phyloP scores from a whole-genome alignment of 352 stramenopile genomes.

The Pythium phragmitis region DNA sequence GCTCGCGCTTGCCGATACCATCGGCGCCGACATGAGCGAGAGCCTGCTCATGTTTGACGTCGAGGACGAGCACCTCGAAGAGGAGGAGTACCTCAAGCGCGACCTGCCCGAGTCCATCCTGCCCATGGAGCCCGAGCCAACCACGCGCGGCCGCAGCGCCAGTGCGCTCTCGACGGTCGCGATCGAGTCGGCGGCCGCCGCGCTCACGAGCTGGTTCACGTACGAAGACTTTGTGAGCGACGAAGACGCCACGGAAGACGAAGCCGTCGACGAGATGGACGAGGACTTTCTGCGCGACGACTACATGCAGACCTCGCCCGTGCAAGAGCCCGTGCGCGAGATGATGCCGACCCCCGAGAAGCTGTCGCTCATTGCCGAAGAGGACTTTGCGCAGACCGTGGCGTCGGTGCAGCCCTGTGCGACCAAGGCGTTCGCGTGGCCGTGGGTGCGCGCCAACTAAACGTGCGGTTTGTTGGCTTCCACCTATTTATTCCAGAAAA shows the following conservation, averaged over 20 bases:
- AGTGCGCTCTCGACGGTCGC: slow-evolving; percentile 19
- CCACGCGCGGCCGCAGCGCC: slow-evolving; percentile 18
- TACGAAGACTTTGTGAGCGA: slow-evolving; percentile 21
- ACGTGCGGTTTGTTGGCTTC: not conserved
- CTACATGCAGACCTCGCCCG: slow-evolving; percentile 6
- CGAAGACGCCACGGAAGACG: slow-evolving; percentile 23
- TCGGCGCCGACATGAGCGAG: slow-evolving; percentile 19
- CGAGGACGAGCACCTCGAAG: slow-evolving; percentile 15
- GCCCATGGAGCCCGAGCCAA: slow-evolving; percentile 25
- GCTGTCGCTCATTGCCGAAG: slow-evolving; percentile 28
- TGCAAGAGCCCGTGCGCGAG: not conserved
- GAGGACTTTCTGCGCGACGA: slow-evolving; percentile 28
- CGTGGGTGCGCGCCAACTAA: slow-evolving; percentile 29
- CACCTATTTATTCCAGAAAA: not conserved
- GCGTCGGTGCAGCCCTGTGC: slow-evolving; percentile 9
- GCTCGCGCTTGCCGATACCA: slow-evolving; percentile 1
- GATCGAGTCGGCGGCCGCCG: slow-evolving; percentile 13
- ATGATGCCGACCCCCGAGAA: slow-evolving; percentile 21
- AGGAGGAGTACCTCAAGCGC: slow-evolving; percentile 21
- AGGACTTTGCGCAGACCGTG: slow-evolving; percentile 12
- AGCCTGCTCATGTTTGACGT: slow-evolving; percentile 27
- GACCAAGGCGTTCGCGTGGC: slow-evolving; percentile 25
- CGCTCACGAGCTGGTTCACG: slow-evolving; percentile 26
- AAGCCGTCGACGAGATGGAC: slow-evolving; percentile 22
- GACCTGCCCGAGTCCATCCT: slow-evolving; percentile 27